phyloP scores from a whole-genome alignment of 108 stramenopile genomes.

The Discostella stelligeroides region DNA sequence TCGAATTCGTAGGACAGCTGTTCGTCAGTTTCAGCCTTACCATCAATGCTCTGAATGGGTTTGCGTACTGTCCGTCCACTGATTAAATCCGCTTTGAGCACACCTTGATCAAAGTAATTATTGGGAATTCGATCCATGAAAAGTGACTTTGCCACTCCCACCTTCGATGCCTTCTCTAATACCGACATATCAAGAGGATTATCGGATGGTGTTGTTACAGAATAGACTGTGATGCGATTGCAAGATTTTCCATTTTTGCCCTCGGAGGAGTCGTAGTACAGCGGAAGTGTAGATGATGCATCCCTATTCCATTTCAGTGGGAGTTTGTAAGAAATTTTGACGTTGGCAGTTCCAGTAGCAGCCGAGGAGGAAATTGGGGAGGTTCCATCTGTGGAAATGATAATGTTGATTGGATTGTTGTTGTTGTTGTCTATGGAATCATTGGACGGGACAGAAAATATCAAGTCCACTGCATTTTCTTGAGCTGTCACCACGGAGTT shows the following conservation, averaged over 20 bases:
- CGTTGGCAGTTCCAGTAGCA: conserved; percentile 16
- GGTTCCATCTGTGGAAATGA: conserved; percentile 42
- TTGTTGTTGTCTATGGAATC: too few species aligned
- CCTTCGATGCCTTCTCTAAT: conserved; percentile 68
- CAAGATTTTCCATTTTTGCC: conserved; percentile 68
- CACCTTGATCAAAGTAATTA: conserved; percentile 46
- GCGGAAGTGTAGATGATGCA: conserved; percentile 45
- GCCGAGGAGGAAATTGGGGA: conserved; percentile 28
- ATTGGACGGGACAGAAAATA: conserved; percentile 40
- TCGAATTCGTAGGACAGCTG: conserved; percentile 81
- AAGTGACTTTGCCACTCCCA: conserved; percentile 74
- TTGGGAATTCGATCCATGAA: conserved; percentile 50
- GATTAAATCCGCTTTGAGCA: conserved; percentile 73
- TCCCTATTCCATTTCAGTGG: conserved; percentile 75
- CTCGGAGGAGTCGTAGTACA: conserved; percentile 62
- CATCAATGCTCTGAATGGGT: conserved; percentile 25
- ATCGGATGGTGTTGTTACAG: conserved; percentile 42
- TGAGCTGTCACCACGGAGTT: conserved; percentile 58
- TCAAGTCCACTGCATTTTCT: conserved; percentile 48
- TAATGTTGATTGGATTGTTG: conserved; percentile 51
- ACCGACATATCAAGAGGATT: conserved; percentile 32
- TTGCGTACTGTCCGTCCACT: conserved; percentile 55
- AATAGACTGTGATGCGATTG: conserved; percentile 71
- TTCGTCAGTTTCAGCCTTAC: conserved; percentile 32
- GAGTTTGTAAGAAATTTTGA: conserved; percentile 58